Conservation (phyloP, 23 red algal genomes). For the Chondrus crispus region DNA sequence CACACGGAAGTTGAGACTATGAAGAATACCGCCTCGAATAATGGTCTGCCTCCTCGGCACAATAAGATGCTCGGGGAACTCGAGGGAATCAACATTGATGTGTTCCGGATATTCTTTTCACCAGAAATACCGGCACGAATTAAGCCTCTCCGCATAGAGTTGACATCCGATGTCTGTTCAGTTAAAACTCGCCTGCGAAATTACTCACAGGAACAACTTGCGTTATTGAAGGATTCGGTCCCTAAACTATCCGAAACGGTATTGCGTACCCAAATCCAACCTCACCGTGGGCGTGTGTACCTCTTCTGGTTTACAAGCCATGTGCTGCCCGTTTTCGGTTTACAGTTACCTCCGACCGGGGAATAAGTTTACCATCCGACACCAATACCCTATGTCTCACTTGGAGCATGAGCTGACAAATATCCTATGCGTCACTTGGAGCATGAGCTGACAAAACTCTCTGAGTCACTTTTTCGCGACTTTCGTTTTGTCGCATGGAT, state of each 20-base stretch:
- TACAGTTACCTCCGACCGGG: no score
- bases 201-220: conserved; percentile 1
- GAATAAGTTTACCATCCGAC: no score
- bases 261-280: background rate
- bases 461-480: background rate
- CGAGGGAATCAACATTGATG: background rate
- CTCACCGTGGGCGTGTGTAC: background rate
- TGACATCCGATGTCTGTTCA: background rate
- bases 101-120: background rate
- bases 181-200: background rate
- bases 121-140: background rate
- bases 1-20: background rate
- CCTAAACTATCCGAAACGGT: no score
- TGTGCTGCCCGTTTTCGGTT: no score
- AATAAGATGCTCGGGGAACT: background rate
- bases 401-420: no score
- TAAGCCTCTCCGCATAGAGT: background rate
- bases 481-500: background rate
- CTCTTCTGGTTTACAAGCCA: background rate
- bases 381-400: no score
- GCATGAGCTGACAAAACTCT: background rate
- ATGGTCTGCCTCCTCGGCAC: background rate
- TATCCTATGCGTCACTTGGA: background rate
- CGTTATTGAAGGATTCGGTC: background rate
- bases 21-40: background rate